phyloP scores from a whole-genome alignment of 352 stramenopile species.

The Globisporangium alternatum region DNA sequence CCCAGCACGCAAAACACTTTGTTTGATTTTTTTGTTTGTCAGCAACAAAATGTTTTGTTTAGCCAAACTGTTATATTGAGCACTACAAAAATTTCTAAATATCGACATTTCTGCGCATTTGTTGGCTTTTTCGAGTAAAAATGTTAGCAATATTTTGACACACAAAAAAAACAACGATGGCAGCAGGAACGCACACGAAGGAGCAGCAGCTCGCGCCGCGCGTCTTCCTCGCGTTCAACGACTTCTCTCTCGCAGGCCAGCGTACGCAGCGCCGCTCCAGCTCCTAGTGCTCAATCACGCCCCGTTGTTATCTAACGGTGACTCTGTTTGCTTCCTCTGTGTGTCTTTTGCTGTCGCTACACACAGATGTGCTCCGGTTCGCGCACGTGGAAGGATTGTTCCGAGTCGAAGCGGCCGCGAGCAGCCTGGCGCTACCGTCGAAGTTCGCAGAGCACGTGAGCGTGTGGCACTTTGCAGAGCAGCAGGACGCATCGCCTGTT shows the following conservation, averaged over 20 bases:
- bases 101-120: no score
- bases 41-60: no score
- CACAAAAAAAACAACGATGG: no score
- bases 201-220: constrained; percentile 19
- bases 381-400: constrained; percentile 17
- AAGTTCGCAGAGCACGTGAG: constrained; percentile 15
- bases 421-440: background rate
- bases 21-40: no score
- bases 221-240: constrained; percentile 66
- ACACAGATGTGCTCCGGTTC: constrained; percentile 34
- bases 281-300: background rate
- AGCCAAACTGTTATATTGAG: no score
- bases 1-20: no score
- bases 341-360: background rate
- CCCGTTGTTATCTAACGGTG: background rate
- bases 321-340: background rate
- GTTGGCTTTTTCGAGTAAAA: no score
- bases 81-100: no score
- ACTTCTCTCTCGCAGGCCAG: constrained; percentile 61
- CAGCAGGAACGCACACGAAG: constrained; percentile 1
- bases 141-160: no score
- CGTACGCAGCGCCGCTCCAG: constrained; percentile 26
- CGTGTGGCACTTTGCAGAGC: constrained; percentile 10
- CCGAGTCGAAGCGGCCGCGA: constrained; percentile 5
- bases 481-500: background rate